Conservation (phyloP, 108 stramenopile genomes). For the Parmales sp. region DNA sequence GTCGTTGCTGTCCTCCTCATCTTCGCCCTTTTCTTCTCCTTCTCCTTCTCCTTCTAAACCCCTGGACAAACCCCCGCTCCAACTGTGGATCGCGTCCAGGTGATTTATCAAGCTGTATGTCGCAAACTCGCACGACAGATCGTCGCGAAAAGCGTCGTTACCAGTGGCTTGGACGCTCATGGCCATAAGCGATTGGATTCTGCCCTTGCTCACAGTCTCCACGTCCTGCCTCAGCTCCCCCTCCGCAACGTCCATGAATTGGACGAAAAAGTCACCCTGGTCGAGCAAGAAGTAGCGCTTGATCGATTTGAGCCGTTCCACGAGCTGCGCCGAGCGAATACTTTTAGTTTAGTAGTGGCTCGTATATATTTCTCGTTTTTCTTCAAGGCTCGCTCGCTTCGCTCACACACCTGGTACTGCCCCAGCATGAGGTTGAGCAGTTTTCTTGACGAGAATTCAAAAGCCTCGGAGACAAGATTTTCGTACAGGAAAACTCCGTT, state of each 20-base stretch:
- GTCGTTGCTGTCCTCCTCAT: constrained; percentile 7
- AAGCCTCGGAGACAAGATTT: constrained; percentile 49
- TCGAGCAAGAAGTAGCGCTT: constrained; percentile 92
- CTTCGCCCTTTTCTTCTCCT: neutral
- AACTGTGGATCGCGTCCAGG: constrained; percentile 10
- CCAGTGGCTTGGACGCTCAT: constrained; percentile 47
- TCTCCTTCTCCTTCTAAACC: neutral
- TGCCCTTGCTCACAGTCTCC: constrained; percentile 48
- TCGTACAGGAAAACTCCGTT: constrained; percentile 17
- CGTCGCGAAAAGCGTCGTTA: neutral
- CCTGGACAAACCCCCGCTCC: too few relatives aligned
- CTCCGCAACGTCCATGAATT: constrained; percentile 87
- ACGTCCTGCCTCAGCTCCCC: constrained; percentile 56
- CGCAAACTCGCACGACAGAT: neutral
- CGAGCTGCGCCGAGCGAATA: constrained; percentile 10
- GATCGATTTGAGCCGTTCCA: constrained; percentile 62
- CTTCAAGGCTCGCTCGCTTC: neutral
- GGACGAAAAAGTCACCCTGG: constrained; percentile 91
- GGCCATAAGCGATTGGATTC: constrained; percentile 70
- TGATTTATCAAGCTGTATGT: neutral
- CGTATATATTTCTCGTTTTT: neutral
- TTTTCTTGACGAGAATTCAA: constrained; percentile 52
- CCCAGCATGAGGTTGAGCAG: constrained; percentile 57
- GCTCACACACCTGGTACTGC: constrained; percentile 36
- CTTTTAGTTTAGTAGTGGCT: neutral